Evolutionary conservation across 305 asterid genomes (phyloP), one percentile per base, ranked within the genome.

Genomic region (Fraxinus dipetala): DNA sequence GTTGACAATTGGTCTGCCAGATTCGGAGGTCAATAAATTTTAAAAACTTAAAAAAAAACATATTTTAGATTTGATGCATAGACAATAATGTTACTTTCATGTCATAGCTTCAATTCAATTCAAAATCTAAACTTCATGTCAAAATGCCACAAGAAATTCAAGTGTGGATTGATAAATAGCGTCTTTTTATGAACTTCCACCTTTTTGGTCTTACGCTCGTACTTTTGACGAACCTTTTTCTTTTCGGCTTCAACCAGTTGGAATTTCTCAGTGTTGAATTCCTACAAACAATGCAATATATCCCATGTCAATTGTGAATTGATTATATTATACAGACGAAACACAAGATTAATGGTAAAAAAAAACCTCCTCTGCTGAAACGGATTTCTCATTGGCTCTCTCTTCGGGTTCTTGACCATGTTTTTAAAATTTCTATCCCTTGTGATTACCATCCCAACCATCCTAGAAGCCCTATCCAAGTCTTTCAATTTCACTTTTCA

Each of bases 221-320:
- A 86, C 59, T 87, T 87, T 34, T 83, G 88, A 63, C 83, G 82
- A 24, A 87, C 75, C 76, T 85, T 89, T 69, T 86, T 85, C 87
- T 89, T 89, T 59, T 87, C 87, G 4, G 88, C 88, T 70, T 89
- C 91, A 22, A 89, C 89, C 30, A 87, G n/a, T 85, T 89, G 90
- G 75, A 89, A 28, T 76, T 87, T 89, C 81, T 87, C 89, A 38
- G 84, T 85, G 81, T 87, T 86, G 83, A 85, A 89, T 81, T 89
- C 90, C 90, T 87, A 45, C 13, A 20, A 56, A 79, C 35, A 81
- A 31, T 22, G 67, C 22, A 72, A 40, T 34, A 63, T 24, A 9
- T 40, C 54, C n/a, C n/a, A 11, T 45, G 5, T 10, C 54, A 45
- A 45, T 45, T 0, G 65, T n/a, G 24, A 54, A 54, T 18, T 16